Evolutionary conservation across 2,329 filamentous ascomycete genomes (phyloP), one percentile per base, ranked within the genome.

Genomic region (Aciculosporium take): DNA sequence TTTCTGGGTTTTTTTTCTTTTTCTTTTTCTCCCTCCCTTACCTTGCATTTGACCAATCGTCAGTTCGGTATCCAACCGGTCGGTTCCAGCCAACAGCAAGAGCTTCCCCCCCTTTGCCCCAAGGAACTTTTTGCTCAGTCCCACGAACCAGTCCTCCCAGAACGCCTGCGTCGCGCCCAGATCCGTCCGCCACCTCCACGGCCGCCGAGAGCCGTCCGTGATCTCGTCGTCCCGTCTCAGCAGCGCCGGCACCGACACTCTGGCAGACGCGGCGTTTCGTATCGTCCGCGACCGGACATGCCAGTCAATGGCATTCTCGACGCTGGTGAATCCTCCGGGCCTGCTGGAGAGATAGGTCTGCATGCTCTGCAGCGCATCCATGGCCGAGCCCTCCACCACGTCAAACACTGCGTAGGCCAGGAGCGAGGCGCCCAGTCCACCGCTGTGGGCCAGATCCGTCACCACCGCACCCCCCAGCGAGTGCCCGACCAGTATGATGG

Each of bases 31-130:
- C 5, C 3, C 5, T 23, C 23, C 6, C 23, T 24, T 65, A 83
- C 85, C 88, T 68, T 95, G 88, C 88, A 95, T 95, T 63, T 95
- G 88, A 13, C 88, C 88, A 58, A 95, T 94, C 60, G 85, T 94
- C 54, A 95, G 64, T 55, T 94, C 88, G 49, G 84, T 94, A 57
- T 95, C 88, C 43, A 95, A 60, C 37, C 88, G 71, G 63, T 95
- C 89, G 9, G 88, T 94, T 15, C 88, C 88, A 3, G 88, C 89
- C 25, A 95, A 71, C 39, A 95, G 63, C 39, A 95, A 64, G 46
- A 94, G 60, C 60, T 95, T 95, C 7, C 87, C 88, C 23, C 85
- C 88, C 47, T 73, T 78, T 0, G 83, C 84, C 40, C 70, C 72
- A 33, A 95, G 68, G 56, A 96, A 98, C 62, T 94, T 94, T 52